A percentile compares a stretch with the other conserved stretches of the same genome.
These are phyloP conservation scores for Metschnikowia noctiluminum DNA, from an alignment of 805 yeast species.

Conservation along the genomic window DNA sequence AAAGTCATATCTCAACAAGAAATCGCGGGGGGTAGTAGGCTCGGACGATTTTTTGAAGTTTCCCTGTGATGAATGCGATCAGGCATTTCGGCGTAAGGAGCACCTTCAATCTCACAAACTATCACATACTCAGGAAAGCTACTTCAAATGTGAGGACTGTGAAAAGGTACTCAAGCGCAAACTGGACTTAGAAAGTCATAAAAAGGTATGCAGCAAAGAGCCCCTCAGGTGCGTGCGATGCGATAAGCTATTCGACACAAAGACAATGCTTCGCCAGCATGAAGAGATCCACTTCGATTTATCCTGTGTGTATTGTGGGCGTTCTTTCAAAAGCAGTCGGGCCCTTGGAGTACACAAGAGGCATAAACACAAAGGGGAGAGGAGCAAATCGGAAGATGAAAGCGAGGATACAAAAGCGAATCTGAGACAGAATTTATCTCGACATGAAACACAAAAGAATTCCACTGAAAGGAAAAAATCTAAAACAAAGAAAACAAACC, in stretches of 20 bases:
- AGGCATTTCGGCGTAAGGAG: background rate
- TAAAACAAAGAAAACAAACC: background rate
- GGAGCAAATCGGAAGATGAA: background rate
- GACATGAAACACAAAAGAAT: background rate
- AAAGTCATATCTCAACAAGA: background rate
- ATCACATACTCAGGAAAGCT: background rate
- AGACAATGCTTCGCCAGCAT: background rate
- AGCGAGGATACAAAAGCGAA: background rate
- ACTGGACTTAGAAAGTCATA: background rate
- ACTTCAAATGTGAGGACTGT: background rate
- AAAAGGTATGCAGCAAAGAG: background rate
- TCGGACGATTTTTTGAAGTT: background rate
- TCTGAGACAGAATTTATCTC: too few species aligned
- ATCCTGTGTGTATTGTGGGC: background rate
- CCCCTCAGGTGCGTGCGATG: background rate
- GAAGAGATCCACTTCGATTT: background rate
- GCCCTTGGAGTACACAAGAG: background rate
- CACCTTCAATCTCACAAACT: slow-evolving; percentile 1
- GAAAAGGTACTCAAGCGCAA: background rate
- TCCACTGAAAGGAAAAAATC: background rate
- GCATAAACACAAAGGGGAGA: background rate
- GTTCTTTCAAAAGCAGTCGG: background rate
- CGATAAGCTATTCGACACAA: background rate
- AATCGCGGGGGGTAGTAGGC: background rate
- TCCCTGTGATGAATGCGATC: slow-evolving; percentile 1